phyloP scores from a whole-genome alignment of 1,139 yeast species.

The Pichia sp. region DNA sequence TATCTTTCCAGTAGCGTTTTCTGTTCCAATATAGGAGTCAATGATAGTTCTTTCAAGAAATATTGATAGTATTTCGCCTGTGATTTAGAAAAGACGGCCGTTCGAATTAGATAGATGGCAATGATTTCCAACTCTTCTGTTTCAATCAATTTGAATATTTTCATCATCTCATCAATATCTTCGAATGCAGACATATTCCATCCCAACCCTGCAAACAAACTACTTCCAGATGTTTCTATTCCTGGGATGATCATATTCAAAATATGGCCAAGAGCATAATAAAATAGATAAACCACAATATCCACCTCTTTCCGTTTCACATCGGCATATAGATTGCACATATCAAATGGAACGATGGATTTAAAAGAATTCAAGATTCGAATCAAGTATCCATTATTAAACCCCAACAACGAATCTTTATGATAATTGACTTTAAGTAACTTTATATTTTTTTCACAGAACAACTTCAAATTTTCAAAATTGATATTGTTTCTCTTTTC shows the following conservation, averaged over 20 bases:
- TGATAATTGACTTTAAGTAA: background rate
- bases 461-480: conserved; percentile 12
- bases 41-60: no score
- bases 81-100: conserved; percentile 5
- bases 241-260: conserved; percentile 9
- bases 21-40: no score
- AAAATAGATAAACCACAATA: no score
- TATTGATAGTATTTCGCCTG: background rate
- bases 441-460: conserved; percentile 1
- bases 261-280: conserved; percentile 6
- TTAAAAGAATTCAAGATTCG: conserved; percentile 13
- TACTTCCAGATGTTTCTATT: conserved; percentile 3
- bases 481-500: no score
- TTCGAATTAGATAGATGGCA: conserved; percentile 11
- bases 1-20: no score
- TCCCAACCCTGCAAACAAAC: conserved; percentile 20
- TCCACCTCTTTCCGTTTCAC: no score
- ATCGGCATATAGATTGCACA: conserved; percentile 4
- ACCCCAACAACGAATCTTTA: background rate
- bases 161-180: no score
- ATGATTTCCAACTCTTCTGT: background rate
- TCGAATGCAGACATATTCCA: background rate
- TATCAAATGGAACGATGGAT: conserved; percentile 13
- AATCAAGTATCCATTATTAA: conserved; percentile 3
- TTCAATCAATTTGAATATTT: background rate